Evolutionary conservation across 2,329 filamentous ascomycete species (phyloP).

Genomic region (Corynespora cassiicola): DNA sequence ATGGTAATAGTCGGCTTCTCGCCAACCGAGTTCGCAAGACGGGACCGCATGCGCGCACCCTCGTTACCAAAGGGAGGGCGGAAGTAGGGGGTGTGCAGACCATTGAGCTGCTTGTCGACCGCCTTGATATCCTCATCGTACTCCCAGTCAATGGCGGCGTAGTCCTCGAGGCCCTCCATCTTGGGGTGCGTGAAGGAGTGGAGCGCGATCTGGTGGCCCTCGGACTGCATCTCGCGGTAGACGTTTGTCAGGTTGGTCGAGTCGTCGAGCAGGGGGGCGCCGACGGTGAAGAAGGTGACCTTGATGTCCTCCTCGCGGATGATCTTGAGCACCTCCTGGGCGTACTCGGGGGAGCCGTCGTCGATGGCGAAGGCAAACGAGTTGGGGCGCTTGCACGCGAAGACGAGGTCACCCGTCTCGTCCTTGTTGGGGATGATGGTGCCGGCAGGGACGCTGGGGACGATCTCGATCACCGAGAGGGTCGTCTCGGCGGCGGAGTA

Average conservation of each 20-base stretch:
- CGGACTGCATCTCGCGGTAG: constrained; percentile 67
- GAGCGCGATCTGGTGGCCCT: constrained; percentile 72
- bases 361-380: constrained; percentile 77
- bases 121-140: constrained; percentile 63
- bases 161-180: constrained; percentile 63
- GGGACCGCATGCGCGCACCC: constrained; percentile 70
- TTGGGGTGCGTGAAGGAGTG: constrained; percentile 75
- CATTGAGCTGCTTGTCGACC: constrained; percentile 47
- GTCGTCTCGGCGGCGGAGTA: constrained; percentile 60
- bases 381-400: constrained; percentile 71
- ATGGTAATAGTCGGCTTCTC: constrained; percentile 65
- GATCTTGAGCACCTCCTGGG: constrained; percentile 66
- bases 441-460: constrained; percentile 58
- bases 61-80: constrained; percentile 73
- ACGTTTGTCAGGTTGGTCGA: constrained; percentile 68
- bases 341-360: constrained; percentile 67
- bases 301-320: constrained; percentile 67
- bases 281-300: constrained; percentile 76
- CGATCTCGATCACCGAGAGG: constrained; percentile 67
- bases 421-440: constrained; percentile 65
- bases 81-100: constrained; percentile 61
- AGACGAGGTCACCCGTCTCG: constrained; percentile 65
- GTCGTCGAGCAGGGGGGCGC: constrained; percentile 64
- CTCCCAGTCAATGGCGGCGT: constrained; percentile 66
- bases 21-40: constrained; percentile 57